phyloP scores from a whole-genome alignment of 2,329 filamentous ascomycete species.

The Phaeophleospora eucalypticola region DNA sequence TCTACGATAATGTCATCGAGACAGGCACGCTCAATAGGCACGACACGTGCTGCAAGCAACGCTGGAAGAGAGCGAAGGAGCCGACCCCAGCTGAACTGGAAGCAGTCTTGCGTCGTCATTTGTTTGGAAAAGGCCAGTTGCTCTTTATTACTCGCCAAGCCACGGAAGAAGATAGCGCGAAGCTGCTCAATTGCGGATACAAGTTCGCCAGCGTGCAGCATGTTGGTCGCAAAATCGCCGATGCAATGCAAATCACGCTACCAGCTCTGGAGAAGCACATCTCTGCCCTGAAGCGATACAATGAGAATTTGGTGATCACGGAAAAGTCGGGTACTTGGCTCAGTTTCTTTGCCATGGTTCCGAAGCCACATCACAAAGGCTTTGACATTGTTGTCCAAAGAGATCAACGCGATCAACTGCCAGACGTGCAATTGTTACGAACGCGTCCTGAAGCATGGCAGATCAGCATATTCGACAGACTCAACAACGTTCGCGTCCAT shows the following conservation, averaged over 20 bases:
- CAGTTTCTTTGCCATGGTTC: slow-evolving; percentile 35
- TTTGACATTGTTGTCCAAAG: slow-evolving; percentile 45
- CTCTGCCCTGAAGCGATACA: slow-evolving; percentile 60
- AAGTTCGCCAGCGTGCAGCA: slow-evolving; percentile 70
- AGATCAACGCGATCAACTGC: slow-evolving; percentile 39
- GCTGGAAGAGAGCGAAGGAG: neutral
- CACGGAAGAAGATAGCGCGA: slow-evolving; percentile 55
- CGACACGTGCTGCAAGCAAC: slow-evolving; percentile 15
- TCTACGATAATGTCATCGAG: slow-evolving; percentile 37
- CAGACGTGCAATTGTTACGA: slow-evolving; percentile 40
- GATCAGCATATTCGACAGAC: slow-evolving; percentile 30
- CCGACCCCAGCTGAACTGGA: slow-evolving; percentile 37
- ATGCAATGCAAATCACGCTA: slow-evolving; percentile 69
- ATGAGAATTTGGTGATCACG: slow-evolving; percentile 37
- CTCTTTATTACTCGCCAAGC: slow-evolving; percentile 72
- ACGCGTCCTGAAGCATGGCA: slow-evolving; percentile 32
- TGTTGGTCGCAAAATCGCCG: slow-evolving; percentile 64
- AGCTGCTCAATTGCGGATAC: slow-evolving; percentile 67
- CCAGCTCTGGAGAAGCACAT: slow-evolving; percentile 60
- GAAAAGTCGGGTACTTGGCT: slow-evolving; percentile 40
- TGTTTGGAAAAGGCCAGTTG: slow-evolving; percentile 68
- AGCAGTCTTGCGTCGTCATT: slow-evolving; percentile 32
- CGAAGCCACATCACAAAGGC: slow-evolving; percentile 31
- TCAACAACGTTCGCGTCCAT: slow-evolving; percentile 28
- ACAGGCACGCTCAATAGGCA: slow-evolving; percentile 29